Conservation (phyloP, 768 basidiomycete species). For the Albatrellus ellisii region DNA sequence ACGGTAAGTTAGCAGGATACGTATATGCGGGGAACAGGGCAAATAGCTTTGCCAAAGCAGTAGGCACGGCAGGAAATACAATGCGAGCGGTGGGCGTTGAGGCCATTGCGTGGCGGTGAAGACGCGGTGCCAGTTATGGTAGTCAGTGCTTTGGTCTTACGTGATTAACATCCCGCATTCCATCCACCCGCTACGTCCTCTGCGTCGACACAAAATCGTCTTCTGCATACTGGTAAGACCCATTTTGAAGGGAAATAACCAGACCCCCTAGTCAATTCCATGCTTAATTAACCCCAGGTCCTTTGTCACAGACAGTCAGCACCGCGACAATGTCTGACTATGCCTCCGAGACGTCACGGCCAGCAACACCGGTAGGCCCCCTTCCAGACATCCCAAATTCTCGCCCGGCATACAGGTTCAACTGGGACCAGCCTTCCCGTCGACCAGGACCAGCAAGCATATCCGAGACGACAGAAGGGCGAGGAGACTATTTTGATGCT, state of each 20-base stretch:
- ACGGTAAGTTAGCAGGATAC: constrained; percentile 11
- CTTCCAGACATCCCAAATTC: constrained; percentile 32
- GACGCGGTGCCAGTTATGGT: too few species aligned
- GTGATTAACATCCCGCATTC: too few species aligned
- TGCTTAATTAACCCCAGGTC: too few species aligned
- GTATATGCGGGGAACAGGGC: constrained; percentile 15
- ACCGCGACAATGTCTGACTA: constrained; percentile 31
- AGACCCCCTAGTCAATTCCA: too few species aligned
- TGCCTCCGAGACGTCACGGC: constrained; percentile 42
- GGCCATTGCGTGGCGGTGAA: constrained; percentile 4
- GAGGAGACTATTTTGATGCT: constrained; percentile 40
- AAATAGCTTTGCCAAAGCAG: constrained; percentile 10
- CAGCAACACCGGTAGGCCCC: constrained; percentile 38
- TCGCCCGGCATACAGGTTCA: constrained; percentile 50
- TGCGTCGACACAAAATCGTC: too few species aligned
- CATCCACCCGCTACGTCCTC: too few species aligned
- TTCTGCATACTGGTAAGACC: too few species aligned
- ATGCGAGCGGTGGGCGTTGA: constrained; percentile 13
- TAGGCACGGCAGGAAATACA: constrained; percentile 4
- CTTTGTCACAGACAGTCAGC: too few species aligned
- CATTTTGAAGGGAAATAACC: too few species aligned
- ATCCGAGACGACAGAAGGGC: constrained; percentile 59
- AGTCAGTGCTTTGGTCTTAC: too few species aligned
- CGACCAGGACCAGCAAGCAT: constrained; percentile 55
- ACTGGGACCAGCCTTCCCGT: constrained; percentile 52